These are phyloP conservation scores for Xylaria flabelliformis DNA, from an alignment of 495 filamentous ascomycete species.

Conservation along the genomic window DNA sequence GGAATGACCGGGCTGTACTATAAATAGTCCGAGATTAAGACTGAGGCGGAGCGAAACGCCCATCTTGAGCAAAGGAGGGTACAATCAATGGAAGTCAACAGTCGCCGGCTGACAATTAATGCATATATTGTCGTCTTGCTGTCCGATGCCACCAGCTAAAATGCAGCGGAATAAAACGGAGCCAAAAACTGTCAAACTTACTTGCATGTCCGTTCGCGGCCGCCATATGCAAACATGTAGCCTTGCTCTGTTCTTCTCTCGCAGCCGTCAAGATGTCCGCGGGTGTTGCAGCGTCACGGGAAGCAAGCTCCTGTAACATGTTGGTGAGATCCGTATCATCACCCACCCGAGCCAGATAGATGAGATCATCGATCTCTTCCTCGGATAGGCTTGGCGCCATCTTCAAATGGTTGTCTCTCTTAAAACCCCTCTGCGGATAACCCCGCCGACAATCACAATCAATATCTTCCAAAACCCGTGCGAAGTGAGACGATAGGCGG, in stretches of 20 bases:
- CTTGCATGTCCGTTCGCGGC: conserved; percentile 85
- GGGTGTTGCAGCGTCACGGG: conserved; percentile 58
- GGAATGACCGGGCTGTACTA: not conserved
- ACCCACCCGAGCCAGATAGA: conserved; percentile 80
- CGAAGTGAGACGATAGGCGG: not conserved
- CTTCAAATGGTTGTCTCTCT: not conserved
- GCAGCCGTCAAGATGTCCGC: conserved; percentile 67
- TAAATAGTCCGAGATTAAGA: not conserved
- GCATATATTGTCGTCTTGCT: conserved; percentile 8
- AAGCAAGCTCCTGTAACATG: conserved; percentile 62
- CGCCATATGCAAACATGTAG: conserved; percentile 86
- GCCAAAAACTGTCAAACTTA: conserved; percentile 45
- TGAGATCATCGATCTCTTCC: conserved; percentile 85
- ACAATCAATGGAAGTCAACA: not conserved
- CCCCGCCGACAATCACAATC: not conserved
- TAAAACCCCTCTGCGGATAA: not conserved
- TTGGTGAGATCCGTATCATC: conserved; percentile 72
- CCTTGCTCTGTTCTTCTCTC: conserved; percentile 67
- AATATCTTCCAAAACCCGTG: not conserved
- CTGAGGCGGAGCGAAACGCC: not conserved
- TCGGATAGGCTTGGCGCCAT: conserved; percentile 64
- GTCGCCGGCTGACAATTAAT: not conserved
- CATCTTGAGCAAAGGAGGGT: not conserved
- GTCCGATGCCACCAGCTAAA: not conserved
- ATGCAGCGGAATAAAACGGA: not conserved